A percentile compares a stretch with the other conserved stretches of the same genome.
These are phyloP conservation scores for Boletus speciosus DNA, from an alignment of 768 basidiomycete species.

Conservation along the genomic window DNA sequence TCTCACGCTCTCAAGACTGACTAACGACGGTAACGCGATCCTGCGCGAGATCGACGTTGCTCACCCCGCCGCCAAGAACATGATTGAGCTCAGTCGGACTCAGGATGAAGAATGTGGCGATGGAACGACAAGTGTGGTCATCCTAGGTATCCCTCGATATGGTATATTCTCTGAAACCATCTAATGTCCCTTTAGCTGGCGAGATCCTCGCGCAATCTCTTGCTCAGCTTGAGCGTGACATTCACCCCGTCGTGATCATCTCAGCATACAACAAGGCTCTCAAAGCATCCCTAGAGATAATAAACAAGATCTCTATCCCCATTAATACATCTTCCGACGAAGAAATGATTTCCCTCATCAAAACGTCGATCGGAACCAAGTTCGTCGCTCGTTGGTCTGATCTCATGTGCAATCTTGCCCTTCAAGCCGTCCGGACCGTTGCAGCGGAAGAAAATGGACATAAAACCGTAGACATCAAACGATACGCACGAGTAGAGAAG, in stretches of 20 bases:
- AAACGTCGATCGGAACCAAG: slow-evolving; percentile 97
- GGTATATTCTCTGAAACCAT: fast-evolving
- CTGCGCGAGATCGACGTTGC: slow-evolving; percentile 98
- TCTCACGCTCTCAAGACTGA: slow-evolving; percentile 53
- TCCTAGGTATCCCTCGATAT: slow-evolving; percentile 64
- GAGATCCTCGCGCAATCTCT: slow-evolving; percentile 97
- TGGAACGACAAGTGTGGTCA: slow-evolving; percentile 97
- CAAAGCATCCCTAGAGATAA: slow-evolving; percentile 84
- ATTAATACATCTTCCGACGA: slow-evolving; percentile 83
- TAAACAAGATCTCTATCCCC: slow-evolving; percentile 83
- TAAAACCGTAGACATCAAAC: slow-evolving; percentile 95
- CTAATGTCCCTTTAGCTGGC: slow-evolving; percentile 53
- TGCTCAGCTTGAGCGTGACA: slow-evolving; percentile 90
- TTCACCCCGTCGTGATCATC: slow-evolving; percentile 99
- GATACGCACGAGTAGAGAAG: slow-evolving; percentile 97
- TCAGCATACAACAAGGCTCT: slow-evolving; percentile 96
- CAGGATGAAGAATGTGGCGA: slow-evolving; percentile 99
- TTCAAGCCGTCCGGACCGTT: slow-evolving; percentile 89
- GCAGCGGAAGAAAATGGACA: slow-evolving; percentile 70
- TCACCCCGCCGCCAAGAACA: slow-evolving; percentile 98
- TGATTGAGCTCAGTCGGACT: slow-evolving; percentile 97
- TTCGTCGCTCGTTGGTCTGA: slow-evolving; percentile 96
- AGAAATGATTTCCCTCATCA: slow-evolving; percentile 95
- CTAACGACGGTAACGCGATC: slow-evolving; percentile 99
- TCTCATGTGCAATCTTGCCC: slow-evolving; percentile 93